Base-by-base conservation (phyloP, 2,329 filamentous ascomycete species). In the Cercospora berteroae region DNA sequence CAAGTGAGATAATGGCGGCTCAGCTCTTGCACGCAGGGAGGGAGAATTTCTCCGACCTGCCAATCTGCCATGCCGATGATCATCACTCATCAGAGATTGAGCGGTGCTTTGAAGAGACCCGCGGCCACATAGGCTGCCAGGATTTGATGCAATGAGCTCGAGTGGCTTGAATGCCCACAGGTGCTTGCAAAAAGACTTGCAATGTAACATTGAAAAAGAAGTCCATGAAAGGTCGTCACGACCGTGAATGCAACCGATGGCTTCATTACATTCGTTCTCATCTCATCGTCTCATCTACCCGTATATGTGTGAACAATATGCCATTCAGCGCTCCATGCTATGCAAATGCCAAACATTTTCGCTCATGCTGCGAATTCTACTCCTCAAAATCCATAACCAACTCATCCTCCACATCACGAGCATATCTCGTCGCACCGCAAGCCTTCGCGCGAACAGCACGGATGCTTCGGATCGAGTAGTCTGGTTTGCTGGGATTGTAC, bases 401-500 rank as follows among this genome's bases (percentile, higher is more conserved):
- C 31, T 57, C 3, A 42, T 57, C 48, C 16, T 65, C 56, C 63
- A 65, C 29, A 12, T 62, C 64, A 58, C 31, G 33, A 20, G 18
- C 16, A 50, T 61, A 44, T 12, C 52, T 65, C 27, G 25, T 23
- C 4, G 48, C 58, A n/a, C 57, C 31, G 13, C 64, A 66, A 56
- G 59, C 64, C 33, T 61, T 52, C 9, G 64, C 39, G 12, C 64
- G 58, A 23, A 66, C 48, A 48, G 64, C 64, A 2, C 48, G 31
- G 4, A 57, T 33, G 10, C 57, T 36, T 25, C 23, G 25, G 42
- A 61, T 16, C 7, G 42, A 56, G 20, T 36, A 62, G 9, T 61
- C 64, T 20, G 64, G 64, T n/a, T 60, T 66, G 44, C 59, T 62
- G 1, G 57, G 57, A 36, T 44, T 63, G 29, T 63, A 63, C 18